Base-by-base conservation (phyloP, 345 rosid genomes). In the Melastoma malabathricum region DNA sequence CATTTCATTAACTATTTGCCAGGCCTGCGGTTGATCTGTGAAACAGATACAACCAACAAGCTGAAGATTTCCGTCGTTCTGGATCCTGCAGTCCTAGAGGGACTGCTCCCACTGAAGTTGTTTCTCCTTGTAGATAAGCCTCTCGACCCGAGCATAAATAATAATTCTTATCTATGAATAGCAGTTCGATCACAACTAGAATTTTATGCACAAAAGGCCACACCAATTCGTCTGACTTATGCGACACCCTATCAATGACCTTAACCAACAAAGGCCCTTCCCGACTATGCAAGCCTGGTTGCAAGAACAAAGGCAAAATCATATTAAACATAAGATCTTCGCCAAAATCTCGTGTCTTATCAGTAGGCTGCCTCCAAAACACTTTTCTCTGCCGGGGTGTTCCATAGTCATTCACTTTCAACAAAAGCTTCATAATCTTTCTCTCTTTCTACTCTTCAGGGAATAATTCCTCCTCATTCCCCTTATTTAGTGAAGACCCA, bases 101-200 rank as follows among this genome's bases (percentile, higher is more conserved):
- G 84, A 62, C 19, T 81, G 79, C 29, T 92, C 96, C 65, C 62
- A 66, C 81, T 79, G 88, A 1, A 92, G 73, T 75, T 92, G 98
- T 63, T 71, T 84, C 31, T 95, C 93, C 51, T 64, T 43, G 15
- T 87, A 84, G 63, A 92, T 77, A 7, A 87, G 44, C 47, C 98
- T 97, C 69, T 92, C 98, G 15, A 88, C 95, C 55, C 98, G 98
- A 10, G 98, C 98, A n/a, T n/a, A n/a, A n/a, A 84, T 92, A 92
- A 64, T 92, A 92, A 59, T 92, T 97, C 66, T 92, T 97, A 66
- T 87, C 98, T 78, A 92, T 92, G 76, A 92, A 68, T 71, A 92
- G 66, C 44, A 97, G 98, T 66, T 92, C 98, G 57, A 92, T 92
- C 60, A 92, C 98, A 46, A 92, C 98, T 67, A 92, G 98, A 71